phyloP scores from a whole-genome alignment of 257 asterid genomes.

The Marsdenia floribunda region DNA sequence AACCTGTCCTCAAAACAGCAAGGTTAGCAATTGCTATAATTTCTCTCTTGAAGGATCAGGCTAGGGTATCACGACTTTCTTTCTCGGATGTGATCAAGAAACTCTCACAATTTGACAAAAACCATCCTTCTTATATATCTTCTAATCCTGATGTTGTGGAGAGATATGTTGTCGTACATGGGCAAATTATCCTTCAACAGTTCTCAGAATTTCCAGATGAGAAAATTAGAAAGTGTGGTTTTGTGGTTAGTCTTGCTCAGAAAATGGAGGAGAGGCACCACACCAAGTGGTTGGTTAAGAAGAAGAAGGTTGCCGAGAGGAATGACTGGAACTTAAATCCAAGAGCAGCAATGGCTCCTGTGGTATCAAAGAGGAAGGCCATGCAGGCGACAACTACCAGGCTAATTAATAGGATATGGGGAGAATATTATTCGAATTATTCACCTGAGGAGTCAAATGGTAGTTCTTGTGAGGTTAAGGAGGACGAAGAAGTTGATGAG shows the following conservation, averaged over 20 bases:
- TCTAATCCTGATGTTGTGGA: constrained; percentile 60
- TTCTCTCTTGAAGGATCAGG: constrained; percentile 73
- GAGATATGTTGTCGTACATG: constrained; percentile 86
- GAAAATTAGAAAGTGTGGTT: constrained; percentile 60
- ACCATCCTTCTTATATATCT: constrained; percentile 68
- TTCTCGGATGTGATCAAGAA: constrained; percentile 71
- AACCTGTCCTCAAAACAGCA: constrained; percentile 74
- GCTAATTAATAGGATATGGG: constrained; percentile 88
- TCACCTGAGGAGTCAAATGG: constrained; percentile 53
- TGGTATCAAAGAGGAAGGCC: constrained; percentile 71
- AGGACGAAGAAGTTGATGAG: constrained; percentile 59
- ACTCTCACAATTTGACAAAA: constrained; percentile 50
- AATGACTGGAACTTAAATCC: constrained; percentile 63
- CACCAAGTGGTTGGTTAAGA: constrained; percentile 88
- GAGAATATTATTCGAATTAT: constrained; percentile 79
- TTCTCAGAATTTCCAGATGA: constrained; percentile 83
- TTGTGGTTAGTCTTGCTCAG: constrained; percentile 58
- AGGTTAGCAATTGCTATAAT: constrained; percentile 70
- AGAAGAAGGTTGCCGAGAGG: constrained; percentile 62
- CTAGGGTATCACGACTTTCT: constrained; percentile 74
- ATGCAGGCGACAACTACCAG: constrained; percentile 96
- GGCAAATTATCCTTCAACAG: constrained; percentile 90
- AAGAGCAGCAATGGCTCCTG: constrained; percentile 70
- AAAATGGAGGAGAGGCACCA: constrained; percentile 97
- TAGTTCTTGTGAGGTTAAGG: constrained; percentile 47